phyloP scores from a whole-genome alignment of 2,329 filamentous ascomycete species.

The Thelonectria blattea region DNA sequence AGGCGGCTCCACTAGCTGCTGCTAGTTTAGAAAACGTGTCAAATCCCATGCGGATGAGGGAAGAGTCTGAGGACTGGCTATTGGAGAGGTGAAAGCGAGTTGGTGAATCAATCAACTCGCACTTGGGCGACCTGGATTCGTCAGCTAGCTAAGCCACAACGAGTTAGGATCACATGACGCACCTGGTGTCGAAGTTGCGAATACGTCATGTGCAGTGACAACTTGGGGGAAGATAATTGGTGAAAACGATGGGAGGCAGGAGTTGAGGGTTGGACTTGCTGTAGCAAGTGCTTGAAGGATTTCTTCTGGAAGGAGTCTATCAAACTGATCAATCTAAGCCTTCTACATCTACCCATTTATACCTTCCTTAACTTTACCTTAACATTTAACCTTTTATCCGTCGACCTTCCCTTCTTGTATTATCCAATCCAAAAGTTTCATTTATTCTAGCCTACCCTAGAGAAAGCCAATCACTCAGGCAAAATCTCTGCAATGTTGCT shows the following conservation, averaged over 20 bases:
- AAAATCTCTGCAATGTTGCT: conserved; percentile 36
- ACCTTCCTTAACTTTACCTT: too few species aligned
- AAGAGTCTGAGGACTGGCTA: not conserved
- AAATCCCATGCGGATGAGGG: conserved; percentile 7
- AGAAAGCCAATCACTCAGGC: conserved; percentile 2
- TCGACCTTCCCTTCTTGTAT: too few species aligned
- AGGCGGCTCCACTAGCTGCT: conserved; percentile 11
- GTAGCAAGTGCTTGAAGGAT: too few species aligned
- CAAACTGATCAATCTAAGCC: too few species aligned
- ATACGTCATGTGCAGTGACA: not conserved
- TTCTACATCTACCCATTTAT: too few species aligned
- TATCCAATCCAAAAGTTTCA: too few species aligned
- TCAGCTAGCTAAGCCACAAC: not conserved
- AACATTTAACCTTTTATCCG: too few species aligned
- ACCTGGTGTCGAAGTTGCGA: not conserved
- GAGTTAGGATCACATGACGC: not conserved
- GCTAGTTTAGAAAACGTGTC: conserved; percentile 17
- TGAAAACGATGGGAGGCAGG: not conserved
- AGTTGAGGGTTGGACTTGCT: too few species aligned
- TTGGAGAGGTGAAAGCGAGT: not conserved
- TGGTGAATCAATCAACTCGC: not conserved
- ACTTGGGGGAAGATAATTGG: not conserved
- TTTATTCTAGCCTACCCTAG: too few species aligned
- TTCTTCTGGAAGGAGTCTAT: too few species aligned
- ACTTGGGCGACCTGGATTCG: not conserved